Conservation (phyloP, 2,329 filamentous ascomycete genomes). For the Plectosphaerella plurivora region DNA sequence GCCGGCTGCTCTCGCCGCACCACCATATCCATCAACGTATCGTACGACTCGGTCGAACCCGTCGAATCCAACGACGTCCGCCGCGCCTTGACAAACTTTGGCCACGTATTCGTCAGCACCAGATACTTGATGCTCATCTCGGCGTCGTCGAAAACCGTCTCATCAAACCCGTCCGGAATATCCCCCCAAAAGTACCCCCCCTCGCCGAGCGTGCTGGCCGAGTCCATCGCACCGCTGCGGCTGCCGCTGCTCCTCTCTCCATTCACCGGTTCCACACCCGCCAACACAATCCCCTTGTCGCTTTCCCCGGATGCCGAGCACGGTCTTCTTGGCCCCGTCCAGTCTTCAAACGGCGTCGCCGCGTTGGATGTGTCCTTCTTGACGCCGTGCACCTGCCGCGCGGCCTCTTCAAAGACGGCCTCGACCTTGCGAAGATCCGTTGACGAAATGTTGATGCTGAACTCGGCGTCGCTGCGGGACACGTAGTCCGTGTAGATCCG, state of each 20-base stretch:
- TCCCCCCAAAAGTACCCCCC: conserved; percentile 31
- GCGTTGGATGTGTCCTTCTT: conserved; percentile 13
- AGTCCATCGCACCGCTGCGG: neutral
- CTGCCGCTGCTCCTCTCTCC: neutral
- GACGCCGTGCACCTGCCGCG: conserved; percentile 25
- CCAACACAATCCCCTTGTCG: neutral
- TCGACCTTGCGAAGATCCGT: conserved; percentile 34
- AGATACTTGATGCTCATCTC: conserved; percentile 61
- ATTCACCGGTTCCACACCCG: neutral
- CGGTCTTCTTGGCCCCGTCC: neutral
- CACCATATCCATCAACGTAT: conserved; percentile 3
- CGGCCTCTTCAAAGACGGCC: conserved; percentile 34
- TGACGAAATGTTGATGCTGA: conserved; percentile 47
- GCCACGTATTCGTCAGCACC: conserved; percentile 66
- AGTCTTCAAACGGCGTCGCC: conserved; percentile 13
- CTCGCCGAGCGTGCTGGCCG: neutral
- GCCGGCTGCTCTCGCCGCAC: neutral
- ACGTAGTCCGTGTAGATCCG: conserved; percentile 45
- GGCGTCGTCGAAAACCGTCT: conserved; percentile 52
- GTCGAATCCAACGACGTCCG: conserved; percentile 9
- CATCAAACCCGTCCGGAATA: conserved; percentile 43
- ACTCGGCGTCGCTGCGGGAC: conserved; percentile 39
- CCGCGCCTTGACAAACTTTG: conserved; percentile 40
- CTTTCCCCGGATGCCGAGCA: neutral
- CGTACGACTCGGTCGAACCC: conserved; percentile 4